Base-by-base conservation (phyloP, 495 filamentous ascomycete species). In the Bombardia bombarda region DNA sequence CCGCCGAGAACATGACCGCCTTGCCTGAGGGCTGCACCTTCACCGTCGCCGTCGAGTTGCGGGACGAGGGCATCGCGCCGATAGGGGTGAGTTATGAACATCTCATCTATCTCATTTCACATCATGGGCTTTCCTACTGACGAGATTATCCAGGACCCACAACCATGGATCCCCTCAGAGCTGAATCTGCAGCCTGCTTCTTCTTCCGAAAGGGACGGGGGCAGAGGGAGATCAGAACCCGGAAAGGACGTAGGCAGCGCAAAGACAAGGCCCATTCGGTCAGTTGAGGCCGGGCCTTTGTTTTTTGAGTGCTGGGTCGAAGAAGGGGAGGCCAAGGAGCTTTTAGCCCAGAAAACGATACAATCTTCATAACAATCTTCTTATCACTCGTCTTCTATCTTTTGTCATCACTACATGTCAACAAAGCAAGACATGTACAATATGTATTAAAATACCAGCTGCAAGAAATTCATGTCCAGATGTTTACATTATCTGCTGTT, bases 41-140 rank as follows among this genome's bases (percentile, higher is more conserved):
- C 55, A 95, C 87, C 12, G 69, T 97, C 20, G 86, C 83, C 24
- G 80, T 95, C 21, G 92, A 97, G 64, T 67, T 95, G 47, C 75
- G 79, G 26, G 81, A 86, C 38, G 79, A 86, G 36, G 75, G 76
- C 2, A 70, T 80, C 30, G 77, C 83, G 17, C 92, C 89, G n/a
- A 79, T 88, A 49, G 80, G 80, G 31, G 78, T 70, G 66, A 56
- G 66, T 65, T 13, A 16, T 23, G n/a, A n/a, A n/a, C n/a, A n/a
- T 24, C 18, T 14, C 24, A 37, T 10, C 14, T 8, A 10, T 14
- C 21, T 22, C 17, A 18, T 13, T 28, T 31, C 10, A 13, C 10
- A 26, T 10, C 24, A 26, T 26, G 10, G 10, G 6, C 24, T 26
- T 13, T 13, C 18, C 14, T 12, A 28, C 40, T 42, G 18, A 33